phyloP scores from a whole-genome alignment of 2,329 filamentous ascomycete species.

The Aspergillus carbonarius region DNA sequence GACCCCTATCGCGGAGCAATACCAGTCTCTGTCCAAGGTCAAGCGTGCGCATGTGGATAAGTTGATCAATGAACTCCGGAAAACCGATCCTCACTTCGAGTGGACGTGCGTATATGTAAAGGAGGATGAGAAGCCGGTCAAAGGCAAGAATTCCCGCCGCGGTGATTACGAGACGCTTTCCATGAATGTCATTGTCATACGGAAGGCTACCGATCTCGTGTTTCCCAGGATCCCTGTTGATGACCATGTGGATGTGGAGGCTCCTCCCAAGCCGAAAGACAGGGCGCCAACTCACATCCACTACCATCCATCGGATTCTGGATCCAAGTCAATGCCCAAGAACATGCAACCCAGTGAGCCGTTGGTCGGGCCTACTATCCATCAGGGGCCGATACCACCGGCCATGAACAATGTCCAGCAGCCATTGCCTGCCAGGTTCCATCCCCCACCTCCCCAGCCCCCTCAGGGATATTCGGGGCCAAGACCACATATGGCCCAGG shows the following conservation, averaged over 20 bases:
- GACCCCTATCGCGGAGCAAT: constrained; percentile 27
- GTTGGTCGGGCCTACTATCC: neutral
- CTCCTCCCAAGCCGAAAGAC: constrained; percentile 13
- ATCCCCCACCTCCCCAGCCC: constrained; percentile 11
- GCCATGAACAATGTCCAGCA: constrained; percentile 12
- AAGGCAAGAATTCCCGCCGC: constrained; percentile 27
- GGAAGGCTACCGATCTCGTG: constrained; percentile 23
- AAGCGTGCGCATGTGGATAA: constrained; percentile 36
- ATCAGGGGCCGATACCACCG: constrained; percentile 7
- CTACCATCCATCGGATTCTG: neutral
- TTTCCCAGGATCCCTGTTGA: constrained; percentile 12
- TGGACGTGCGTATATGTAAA: constrained; percentile 42
- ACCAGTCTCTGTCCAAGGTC: constrained; percentile 26
- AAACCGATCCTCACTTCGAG: constrained; percentile 30
- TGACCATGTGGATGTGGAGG: constrained; percentile 17
- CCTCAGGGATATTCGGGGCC: constrained; percentile 2
- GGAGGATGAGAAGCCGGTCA: constrained; percentile 27
- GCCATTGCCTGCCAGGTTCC: constrained; percentile 9
- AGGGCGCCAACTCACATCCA: neutral
- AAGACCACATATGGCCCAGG: constrained; percentile 7
- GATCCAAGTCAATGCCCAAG: neutral
- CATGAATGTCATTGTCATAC: constrained; percentile 37
- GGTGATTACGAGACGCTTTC: constrained; percentile 33
- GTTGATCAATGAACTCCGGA: constrained; percentile 35
- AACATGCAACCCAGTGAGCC: neutral